phyloP scores from a whole-genome alignment of 23 red algal genomes.

The Porphyridium purpureum region DNA sequence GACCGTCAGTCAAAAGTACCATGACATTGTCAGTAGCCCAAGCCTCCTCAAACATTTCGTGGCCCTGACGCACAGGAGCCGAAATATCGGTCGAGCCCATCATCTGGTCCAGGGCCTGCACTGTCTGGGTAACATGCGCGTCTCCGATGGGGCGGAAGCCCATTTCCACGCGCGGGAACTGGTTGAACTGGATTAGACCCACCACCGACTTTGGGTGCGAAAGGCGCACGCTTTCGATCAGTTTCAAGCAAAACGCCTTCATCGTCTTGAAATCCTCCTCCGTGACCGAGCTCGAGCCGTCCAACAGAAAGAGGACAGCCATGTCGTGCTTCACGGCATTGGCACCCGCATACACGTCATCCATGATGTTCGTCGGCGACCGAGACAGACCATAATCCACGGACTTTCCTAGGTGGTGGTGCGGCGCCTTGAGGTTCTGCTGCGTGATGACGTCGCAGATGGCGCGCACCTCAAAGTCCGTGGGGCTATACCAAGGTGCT shows the following conservation, averaged over 20 bases:
- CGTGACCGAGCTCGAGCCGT: slow-evolving; percentile 64
- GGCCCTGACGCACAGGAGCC: slow-evolving; percentile 39
- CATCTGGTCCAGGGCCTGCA: slow-evolving; percentile 74
- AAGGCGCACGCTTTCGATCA: slow-evolving; percentile 32
- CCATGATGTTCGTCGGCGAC: slow-evolving; percentile 5
- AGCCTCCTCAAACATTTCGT: slow-evolving; percentile 25
- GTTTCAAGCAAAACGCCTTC: slow-evolving; percentile 47
- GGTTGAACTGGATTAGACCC: slow-evolving; percentile 79
- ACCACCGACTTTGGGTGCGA: slow-evolving; percentile 26
- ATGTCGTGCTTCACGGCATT: not conserved
- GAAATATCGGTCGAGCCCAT: slow-evolving; percentile 84
- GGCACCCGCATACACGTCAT: not conserved
- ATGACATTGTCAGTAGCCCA: slow-evolving; percentile 42
- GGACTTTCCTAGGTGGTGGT: slow-evolving; percentile 9
- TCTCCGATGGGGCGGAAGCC: too few species aligned
- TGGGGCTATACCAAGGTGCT: slow-evolving; percentile 33
- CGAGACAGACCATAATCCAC: slow-evolving; percentile 5
- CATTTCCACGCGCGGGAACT: slow-evolving; percentile 54
- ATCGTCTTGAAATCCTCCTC: slow-evolving; percentile 71
- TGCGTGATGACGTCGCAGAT: slow-evolving; percentile 48
- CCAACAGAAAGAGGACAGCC: slow-evolving; percentile 42
- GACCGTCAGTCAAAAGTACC: slow-evolving; percentile 77
- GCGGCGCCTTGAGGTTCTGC: not conserved
- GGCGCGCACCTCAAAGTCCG: slow-evolving; percentile 36
- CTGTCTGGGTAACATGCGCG: slow-evolving; percentile 17